phyloP scores from a whole-genome alignment of 179 eudicot genomes.

The Silene noctiflora region DNA sequence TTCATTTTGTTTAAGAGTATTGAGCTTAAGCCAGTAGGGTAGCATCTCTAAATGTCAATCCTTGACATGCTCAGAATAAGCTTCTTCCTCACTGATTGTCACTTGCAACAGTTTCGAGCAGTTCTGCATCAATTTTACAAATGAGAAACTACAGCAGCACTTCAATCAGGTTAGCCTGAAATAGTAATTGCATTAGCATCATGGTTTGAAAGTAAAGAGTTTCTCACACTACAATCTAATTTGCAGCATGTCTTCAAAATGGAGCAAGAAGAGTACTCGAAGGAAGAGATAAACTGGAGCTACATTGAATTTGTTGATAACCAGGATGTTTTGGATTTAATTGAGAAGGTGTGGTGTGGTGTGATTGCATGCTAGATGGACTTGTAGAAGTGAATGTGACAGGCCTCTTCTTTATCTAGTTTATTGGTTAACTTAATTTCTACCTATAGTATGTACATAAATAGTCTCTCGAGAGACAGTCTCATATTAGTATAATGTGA shows the following conservation, averaged over 20 bases:
- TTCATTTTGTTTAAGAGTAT: not conserved
- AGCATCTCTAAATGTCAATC: not conserved
- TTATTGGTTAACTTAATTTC: not conserved
- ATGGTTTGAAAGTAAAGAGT: not conserved
- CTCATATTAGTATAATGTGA: no score
- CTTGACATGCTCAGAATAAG: not conserved
- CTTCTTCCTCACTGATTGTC: constrained; percentile 20
- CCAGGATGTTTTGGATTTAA: constrained; percentile 93
- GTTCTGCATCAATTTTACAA: constrained; percentile 90
- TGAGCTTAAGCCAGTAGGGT: not conserved
- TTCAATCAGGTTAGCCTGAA: constrained; percentile 69
- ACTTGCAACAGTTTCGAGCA: constrained; percentile 76
- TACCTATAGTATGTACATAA: not conserved
- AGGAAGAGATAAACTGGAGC: constrained; percentile 94
- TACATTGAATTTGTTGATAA: constrained; percentile 96
- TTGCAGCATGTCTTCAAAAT: constrained; percentile 93
- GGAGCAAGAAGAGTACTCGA: constrained; percentile 99
- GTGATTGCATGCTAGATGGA: not conserved
- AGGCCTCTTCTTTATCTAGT: not conserved
- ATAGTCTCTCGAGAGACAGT: not conserved
- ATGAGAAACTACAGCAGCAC: constrained; percentile 97
- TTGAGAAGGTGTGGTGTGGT: constrained; percentile 65
- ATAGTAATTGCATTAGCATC: not conserved
- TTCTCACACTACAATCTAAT: constrained; percentile 13
- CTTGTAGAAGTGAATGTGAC: constrained; percentile 1